These are phyloP conservation scores for Avena atlantica DNA, from an alignment of 176 grass and related monocot species.

Conservation along the genomic window DNA sequence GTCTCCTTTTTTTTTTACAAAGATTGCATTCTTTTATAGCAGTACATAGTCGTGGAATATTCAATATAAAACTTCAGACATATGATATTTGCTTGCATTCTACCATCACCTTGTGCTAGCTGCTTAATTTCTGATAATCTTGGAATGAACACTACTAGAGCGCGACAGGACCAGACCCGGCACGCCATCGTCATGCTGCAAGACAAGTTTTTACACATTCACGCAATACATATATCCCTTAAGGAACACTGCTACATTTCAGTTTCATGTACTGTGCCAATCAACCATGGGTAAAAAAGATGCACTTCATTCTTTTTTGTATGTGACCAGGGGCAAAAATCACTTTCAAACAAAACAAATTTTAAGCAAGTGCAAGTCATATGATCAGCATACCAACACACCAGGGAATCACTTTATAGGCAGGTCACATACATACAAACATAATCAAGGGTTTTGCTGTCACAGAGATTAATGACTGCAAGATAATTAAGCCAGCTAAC, in stretches of 20 bases:
- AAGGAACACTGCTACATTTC: neutral
- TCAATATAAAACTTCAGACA: neutral
- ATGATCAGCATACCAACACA: neutral
- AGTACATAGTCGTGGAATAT: neutral
- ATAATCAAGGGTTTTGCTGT: slow-evolving; percentile 37
- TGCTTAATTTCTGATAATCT: neutral
- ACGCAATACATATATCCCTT: neutral
- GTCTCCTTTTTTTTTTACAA: neutral
- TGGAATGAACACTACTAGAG: neutral
- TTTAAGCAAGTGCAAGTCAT: neutral
- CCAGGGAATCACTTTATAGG: neutral
- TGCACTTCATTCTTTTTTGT: neutral
- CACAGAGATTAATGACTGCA: slow-evolving; percentile 41
- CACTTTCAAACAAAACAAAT: neutral
- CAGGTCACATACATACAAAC: neutral
- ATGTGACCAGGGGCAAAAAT: neutral
- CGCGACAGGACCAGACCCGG: too few species aligned
- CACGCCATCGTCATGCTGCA: too few species aligned
- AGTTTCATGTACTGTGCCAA: neutral
- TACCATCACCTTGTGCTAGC: neutral
- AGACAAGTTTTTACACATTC: neutral
- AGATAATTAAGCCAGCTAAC: neutral
- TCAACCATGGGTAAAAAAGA: neutral
- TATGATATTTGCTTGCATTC: neutral
- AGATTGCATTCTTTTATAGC: neutral